A percentile compares a stretch with the other conserved stretches of the same genome.
These are phyloP conservation scores for Monosporascus sp. DNA, from an alignment of 2,329 filamentous ascomycete species.

Conservation along the genomic window DNA sequence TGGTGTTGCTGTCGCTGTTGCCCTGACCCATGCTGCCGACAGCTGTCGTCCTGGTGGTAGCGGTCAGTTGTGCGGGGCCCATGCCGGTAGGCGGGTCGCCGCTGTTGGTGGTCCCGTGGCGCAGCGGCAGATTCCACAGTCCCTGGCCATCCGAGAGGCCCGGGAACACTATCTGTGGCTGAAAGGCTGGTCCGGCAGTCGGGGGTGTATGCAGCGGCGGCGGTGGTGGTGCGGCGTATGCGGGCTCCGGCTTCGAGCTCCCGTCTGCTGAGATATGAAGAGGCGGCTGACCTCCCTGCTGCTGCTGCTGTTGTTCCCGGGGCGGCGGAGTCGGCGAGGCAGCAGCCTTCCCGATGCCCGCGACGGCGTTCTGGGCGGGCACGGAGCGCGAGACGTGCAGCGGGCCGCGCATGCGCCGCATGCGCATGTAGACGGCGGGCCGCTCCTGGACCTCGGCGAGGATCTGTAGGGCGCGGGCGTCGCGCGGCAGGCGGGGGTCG, in stretches of 20 bases:
- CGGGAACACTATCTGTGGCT: conserved; percentile 33
- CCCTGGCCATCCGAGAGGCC: conserved; percentile 43
- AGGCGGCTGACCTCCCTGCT: neutral
- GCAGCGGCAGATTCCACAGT: conserved; percentile 37
- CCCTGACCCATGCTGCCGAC: neutral
- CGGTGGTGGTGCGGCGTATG: neutral
- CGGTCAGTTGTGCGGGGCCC: conserved; percentile 8
- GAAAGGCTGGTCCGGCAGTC: neutral
- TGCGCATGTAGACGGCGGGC: conserved; percentile 51
- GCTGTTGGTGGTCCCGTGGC: conserved; percentile 35
- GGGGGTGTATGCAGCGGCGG: neutral
- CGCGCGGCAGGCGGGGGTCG: conserved; percentile 42
- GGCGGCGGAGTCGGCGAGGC: conserved; percentile 3
- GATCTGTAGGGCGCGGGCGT: conserved; percentile 55
- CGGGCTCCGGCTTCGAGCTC: conserved; percentile 4
- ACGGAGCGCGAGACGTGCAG: conserved; percentile 33
- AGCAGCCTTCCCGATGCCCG: conserved; percentile 12
- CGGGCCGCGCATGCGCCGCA: conserved; percentile 48
- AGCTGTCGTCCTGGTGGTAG: conserved; percentile 1
- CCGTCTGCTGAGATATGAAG: neutral
- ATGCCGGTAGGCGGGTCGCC: conserved; percentile 33
- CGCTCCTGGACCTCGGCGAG: conserved; percentile 58
- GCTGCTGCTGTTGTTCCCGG: conserved; percentile 1
- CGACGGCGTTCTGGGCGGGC: conserved; percentile 29
- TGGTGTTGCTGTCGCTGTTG: conserved; percentile 4